phyloP scores from a whole-genome alignment of 345 rosid genomes.

The Erysimum cheiranthoides region DNA sequence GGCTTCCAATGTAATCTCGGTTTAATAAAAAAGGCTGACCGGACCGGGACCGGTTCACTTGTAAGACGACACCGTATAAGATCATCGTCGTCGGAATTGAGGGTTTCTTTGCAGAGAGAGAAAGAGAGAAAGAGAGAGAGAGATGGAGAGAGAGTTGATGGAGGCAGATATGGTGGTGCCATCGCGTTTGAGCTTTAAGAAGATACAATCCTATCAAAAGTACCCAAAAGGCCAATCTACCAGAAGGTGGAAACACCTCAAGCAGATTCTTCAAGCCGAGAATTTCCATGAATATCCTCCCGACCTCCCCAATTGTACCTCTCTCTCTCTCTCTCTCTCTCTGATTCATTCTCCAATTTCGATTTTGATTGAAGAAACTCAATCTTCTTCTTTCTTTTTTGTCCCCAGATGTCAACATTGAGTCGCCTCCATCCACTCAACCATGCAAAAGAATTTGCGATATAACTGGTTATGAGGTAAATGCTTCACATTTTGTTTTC shows the following conservation, averaged over 20 bases:
- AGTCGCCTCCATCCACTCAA: constrained; percentile 86
- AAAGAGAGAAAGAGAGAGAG: constrained; percentile 12
- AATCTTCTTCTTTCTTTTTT: not conserved
- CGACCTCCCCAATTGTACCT: constrained; percentile 67
- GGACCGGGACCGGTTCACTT: not conserved
- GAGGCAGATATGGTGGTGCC: constrained; percentile 81
- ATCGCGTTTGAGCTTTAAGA: constrained; percentile 72
- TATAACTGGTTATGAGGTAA: constrained; percentile 88
- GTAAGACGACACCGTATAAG: not conserved
- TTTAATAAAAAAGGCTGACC: too few species aligned
- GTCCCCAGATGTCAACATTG: constrained; percentile 75
- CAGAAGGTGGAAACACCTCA: constrained; percentile 92
- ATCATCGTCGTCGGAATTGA: not conserved
- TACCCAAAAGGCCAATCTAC: constrained; percentile 89
- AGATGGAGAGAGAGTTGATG: constrained; percentile 65
- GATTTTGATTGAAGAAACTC: not conserved
- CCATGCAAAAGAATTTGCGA: constrained; percentile 87
- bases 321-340: not conserved
- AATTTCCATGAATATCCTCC: constrained; percentile 62
- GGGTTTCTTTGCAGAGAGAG: not conserved
- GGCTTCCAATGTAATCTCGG: too few species aligned
- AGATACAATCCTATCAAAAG: constrained; percentile 69
- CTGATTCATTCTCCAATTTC: not conserved
- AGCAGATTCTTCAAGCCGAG: constrained; percentile 94
- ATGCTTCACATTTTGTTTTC: not conserved